A percentile compares a stretch with the other conserved stretches of the same genome.
phyloP scores from a whole-genome alignment of 495 filamentous ascomycete genomes.

The Lophiotrema nucula region DNA sequence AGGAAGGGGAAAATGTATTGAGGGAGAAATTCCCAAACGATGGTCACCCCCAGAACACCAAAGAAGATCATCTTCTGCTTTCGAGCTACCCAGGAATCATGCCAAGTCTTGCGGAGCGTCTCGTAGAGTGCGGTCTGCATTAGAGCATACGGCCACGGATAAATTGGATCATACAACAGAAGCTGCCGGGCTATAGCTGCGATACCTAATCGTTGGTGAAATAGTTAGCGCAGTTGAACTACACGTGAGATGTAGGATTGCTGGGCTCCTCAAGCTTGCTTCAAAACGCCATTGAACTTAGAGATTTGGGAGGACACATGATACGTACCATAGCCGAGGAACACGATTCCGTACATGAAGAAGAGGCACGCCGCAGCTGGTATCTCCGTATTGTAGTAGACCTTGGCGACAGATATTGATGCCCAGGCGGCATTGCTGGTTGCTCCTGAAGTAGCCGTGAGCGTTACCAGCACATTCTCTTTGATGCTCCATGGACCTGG shows the following conservation, averaged over 20 bases:
- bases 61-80: constrained; percentile 59
- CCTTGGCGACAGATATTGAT: constrained; percentile 52
- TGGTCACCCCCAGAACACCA: constrained; percentile 49
- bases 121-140: constrained; percentile 58
- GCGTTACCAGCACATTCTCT: constrained; percentile 57
- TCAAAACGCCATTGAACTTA: no score
- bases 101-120: constrained; percentile 48
- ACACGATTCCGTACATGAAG: constrained; percentile 59
- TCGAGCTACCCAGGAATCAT: constrained; percentile 45
- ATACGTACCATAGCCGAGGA: constrained; percentile 56
- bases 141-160: constrained; percentile 52
- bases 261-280: no score
- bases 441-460: constrained; percentile 56
- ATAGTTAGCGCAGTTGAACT: no score
- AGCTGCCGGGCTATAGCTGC: constrained; percentile 55
- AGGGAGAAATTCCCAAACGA: constrained; percentile 59
- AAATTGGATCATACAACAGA: constrained; percentile 55
- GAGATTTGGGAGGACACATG: no score
- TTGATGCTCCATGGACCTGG: constrained; percentile 56
- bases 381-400: constrained; percentile 53
- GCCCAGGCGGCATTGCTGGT: constrained; percentile 52
- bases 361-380: constrained; percentile 53
- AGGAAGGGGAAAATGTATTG: constrained; percentile 58
- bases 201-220: no score
- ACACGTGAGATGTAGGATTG: no score